Evolutionary conservation across 1,139 yeast species (phyloP), one percentile per base, ranked within the genome.

Genomic region (Hemisphaericaspora lyxosophila): DNA sequence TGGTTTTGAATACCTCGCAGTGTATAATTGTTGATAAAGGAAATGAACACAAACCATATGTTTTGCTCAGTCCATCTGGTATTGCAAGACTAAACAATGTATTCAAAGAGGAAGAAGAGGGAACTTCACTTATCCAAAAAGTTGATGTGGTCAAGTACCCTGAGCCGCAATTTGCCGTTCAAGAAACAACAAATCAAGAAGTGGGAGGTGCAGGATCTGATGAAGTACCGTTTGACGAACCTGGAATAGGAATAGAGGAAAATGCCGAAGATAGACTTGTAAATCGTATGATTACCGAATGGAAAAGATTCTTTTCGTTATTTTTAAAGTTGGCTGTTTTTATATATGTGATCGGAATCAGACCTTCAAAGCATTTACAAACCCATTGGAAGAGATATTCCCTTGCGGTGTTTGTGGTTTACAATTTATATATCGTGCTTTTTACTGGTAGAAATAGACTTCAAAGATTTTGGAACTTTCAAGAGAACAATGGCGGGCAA

Each of bases 1-100:
- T 65, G 0, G 38, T 42, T 2, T 53, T 73, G 36, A 63, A 59
- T 38, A 54, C 72, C 0, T 66, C 70, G 8, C 73, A 73, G 36
- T 70, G 77, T 43, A 68, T 73, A 12, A 47, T 73, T 4, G 73
- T 72, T 4, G 72, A 69, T 36, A 48, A 64, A 22, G 56, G 54
- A 1, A n/a, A n/a, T n/a, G 47, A 44, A 4, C 59, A 57, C 28
- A 55, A 53, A n/a, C 75, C 77, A 2, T 73, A 72, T 38, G 39
- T 72, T 7, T 50, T 72, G 31, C 40, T 73, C 16, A 70, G 60
- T 40, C 60, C 62, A 3, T 44, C 67, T 4, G 78, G 72, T 0
- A 45, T 57, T 11, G 59, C 67, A 3, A 60, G 60, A 34, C 42
- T 70, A 16, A 45, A 54, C 30, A 41, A 48, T 4, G 37, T 28